These are phyloP conservation scores for Senecio squalidus DNA, from an alignment of 140 eudicot genomes.

Conservation along the genomic window DNA sequence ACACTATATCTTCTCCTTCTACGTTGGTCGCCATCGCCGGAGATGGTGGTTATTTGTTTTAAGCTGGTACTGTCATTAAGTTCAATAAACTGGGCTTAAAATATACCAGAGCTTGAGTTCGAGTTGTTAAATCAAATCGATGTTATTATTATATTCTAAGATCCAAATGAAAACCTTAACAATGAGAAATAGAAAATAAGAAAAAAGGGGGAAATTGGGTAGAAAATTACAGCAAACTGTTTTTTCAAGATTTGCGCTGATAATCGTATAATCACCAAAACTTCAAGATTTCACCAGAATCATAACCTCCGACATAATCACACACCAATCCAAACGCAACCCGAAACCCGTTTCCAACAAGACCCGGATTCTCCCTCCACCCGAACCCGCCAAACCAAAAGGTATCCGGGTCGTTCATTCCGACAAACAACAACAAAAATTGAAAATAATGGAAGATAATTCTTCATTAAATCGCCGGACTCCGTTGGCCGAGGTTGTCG, in stretches of 20 bases:
- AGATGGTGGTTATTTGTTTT: too few relatives aligned
- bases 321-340: conserved; percentile 26
- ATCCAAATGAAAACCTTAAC: too few relatives aligned
- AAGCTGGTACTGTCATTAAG: too few relatives aligned
- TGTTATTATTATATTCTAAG: too few relatives aligned
- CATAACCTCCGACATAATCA: conserved; percentile 29
- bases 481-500: conserved; percentile 69
- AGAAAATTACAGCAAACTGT: neutral
- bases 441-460: conserved; percentile 32
- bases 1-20: too few relatives aligned
- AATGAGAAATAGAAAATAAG: too few relatives aligned
- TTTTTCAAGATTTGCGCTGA: neutral
- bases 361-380: conserved; percentile 23
- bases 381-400: conserved; percentile 34
- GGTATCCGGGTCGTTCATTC: conserved; percentile 38
- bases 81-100: too few relatives aligned
- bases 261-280: conserved; percentile 13
- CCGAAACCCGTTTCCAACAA: conserved; percentile 29
- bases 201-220: neutral
- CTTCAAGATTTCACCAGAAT: conserved; percentile 35
- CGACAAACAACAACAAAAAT: conserved; percentile 25
- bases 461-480: conserved; percentile 21
- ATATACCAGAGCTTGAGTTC: too few relatives aligned
- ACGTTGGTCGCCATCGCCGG: too few relatives aligned
- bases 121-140: too few relatives aligned